Percentiles rank a stretch among this genome's conserved stretches.
These are phyloP conservation scores for Boletus tylopilopsis DNA, from an alignment of 768 basidiomycete genomes.

Conservation along the genomic window DNA sequence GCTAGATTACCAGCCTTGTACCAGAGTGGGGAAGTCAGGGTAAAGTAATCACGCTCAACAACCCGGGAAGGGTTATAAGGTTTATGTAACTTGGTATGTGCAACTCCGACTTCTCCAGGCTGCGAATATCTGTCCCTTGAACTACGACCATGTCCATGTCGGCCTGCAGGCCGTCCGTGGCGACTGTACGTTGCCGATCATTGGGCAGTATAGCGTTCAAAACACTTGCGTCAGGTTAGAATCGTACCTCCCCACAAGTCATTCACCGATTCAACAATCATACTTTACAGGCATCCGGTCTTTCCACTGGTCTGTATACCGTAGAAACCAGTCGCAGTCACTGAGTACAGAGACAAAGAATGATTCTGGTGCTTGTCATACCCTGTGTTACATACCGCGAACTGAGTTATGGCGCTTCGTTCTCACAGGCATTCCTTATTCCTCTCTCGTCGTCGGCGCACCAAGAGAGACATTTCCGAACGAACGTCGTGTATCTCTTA, in stretches of 20 bases:
- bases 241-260: not conserved
- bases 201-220: slow-evolving; percentile 14
- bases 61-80: not conserved
- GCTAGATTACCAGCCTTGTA: slow-evolving; percentile 7
- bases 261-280: not conserved
- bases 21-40: not conserved
- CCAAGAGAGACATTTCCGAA: slow-evolving; percentile 74
- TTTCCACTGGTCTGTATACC: slow-evolving; percentile 29
- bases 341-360: slow-evolving; percentile 15
- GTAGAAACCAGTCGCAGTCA: slow-evolving; percentile 17
- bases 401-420: not conserved
- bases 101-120: slow-evolving; percentile 8
- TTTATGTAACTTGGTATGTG: slow-evolving; percentile 26
- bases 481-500: slow-evolving; percentile 77
- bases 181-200: slow-evolving; percentile 22
- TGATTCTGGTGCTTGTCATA: slow-evolving; percentile 24
- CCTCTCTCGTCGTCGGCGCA: slow-evolving; percentile 69
- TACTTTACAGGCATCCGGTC: slow-evolving; percentile 26
- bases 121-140: slow-evolving; percentile 22
- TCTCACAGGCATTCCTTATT: slow-evolving; percentile 57
- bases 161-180: slow-evolving; percentile 29
- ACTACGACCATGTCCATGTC: slow-evolving; percentile 29
- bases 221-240: slow-evolving; percentile 24
- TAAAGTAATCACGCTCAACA: too few relatives aligned
- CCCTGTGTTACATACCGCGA: not conserved